phyloP scores from a whole-genome alignment of 192 early-diverging fungal species.

The Rhizoclosmatium sp. region DNA sequence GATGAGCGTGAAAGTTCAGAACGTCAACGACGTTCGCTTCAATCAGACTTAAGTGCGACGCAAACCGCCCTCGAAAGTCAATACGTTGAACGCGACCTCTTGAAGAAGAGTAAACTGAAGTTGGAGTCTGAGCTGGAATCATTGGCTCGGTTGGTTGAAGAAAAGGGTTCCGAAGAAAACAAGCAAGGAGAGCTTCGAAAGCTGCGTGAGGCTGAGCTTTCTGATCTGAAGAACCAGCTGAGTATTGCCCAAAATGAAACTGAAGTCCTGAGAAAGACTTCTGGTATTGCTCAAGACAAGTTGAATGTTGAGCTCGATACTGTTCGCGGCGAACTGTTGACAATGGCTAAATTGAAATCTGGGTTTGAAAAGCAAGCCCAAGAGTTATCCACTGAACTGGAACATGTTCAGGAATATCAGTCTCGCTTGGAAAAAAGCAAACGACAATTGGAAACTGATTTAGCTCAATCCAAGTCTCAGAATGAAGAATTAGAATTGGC shows the following conservation, averaged over 20 bases:
- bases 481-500: conserved; percentile 66
- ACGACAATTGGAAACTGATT: conserved; percentile 53
- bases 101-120: conserved; percentile 59
- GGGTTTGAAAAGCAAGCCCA: conserved; percentile 53
- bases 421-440: conserved; percentile 48
- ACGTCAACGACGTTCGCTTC: conserved; percentile 57
- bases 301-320: conserved; percentile 59
- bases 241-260: conserved; percentile 49
- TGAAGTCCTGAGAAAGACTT: conserved; percentile 55
- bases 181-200: conserved; percentile 61
- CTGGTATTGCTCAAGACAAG: conserved; percentile 50
- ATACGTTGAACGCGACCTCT: conserved; percentile 54
- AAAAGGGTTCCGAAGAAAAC: conserved; percentile 61
- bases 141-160: conserved; percentile 54
- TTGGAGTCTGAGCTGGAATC: conserved; percentile 55
- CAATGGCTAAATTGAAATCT: conserved; percentile 43
- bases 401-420: conserved; percentile 53
- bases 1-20: conserved; percentile 59
- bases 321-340: conserved; percentile 49
- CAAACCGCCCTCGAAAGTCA: conserved; percentile 57
- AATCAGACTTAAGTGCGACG: conserved; percentile 48
- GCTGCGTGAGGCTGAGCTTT: conserved; percentile 63
- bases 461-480: conserved; percentile 37
- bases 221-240: conserved; percentile 55
- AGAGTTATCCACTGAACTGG: conserved; percentile 51